Conservation (phyloP, 2,329 filamentous ascomycete genomes). For the Parastagonospora nodorum region DNA sequence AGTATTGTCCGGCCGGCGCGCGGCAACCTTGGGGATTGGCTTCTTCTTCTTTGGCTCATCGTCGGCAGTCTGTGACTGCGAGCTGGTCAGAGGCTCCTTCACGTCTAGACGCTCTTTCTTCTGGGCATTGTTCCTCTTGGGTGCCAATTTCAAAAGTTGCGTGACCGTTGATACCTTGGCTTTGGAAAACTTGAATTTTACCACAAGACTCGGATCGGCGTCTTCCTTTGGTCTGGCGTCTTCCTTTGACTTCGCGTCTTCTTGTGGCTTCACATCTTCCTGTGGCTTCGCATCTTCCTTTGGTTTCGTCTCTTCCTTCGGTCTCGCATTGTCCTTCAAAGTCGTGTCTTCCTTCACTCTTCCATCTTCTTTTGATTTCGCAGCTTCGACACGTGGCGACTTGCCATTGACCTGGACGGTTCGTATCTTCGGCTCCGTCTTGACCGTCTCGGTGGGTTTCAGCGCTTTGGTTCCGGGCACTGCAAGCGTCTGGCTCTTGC, state of each 20-base stretch:
- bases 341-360: background rate
- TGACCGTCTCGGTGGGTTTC: conserved; percentile 24
- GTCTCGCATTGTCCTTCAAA: conserved; percentile 9
- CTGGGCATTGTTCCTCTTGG: conserved; percentile 25
- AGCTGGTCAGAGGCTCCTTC: conserved; percentile 21
- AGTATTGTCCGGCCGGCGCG: conserved; percentile 28
- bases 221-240: conserved; percentile 12
- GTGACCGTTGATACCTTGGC: conserved; percentile 55
- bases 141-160: conserved; percentile 38
- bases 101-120: conserved; percentile 36
- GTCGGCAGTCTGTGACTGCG: conserved; percentile 26
- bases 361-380: conserved; percentile 13
- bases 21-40: conserved; percentile 29
- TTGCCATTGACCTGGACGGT: conserved; percentile 35
- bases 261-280: conserved; percentile 5
- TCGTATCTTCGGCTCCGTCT: conserved; percentile 28
- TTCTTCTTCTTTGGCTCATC: conserved; percentile 30
- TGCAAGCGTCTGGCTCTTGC: conserved; percentile 31
- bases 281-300: conserved; percentile 4
- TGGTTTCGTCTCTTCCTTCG: too few relatives aligned
- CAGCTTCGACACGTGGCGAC: conserved; percentile 22
- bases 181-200: conserved; percentile 59
- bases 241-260: too few relatives aligned
- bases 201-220: conserved; percentile 42
- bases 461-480: conserved; percentile 24